phyloP scores from a whole-genome alignment of 1,284 basidiomycete genomes.

The Rhizoctonia solani region DNA sequence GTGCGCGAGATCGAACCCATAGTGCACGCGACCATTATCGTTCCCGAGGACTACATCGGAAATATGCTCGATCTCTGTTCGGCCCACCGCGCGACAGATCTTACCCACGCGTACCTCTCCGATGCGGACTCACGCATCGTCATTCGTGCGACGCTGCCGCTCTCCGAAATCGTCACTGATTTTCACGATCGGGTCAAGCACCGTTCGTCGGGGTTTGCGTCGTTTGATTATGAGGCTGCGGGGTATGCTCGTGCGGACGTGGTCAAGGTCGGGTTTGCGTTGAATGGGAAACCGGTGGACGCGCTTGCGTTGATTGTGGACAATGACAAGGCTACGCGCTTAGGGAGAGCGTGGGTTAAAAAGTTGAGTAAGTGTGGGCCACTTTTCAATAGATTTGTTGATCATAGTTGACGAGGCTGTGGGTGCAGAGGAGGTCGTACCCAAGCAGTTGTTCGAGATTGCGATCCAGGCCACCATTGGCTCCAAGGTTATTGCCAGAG shows the following conservation, averaged over 20 bases:
- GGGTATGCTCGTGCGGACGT: slow-evolving; percentile 81
- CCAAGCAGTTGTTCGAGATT: slow-evolving; percentile 91
- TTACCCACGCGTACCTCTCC: slow-evolving; percentile 73
- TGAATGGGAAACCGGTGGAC: slow-evolving; percentile 87
- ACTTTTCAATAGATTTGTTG: neutral
- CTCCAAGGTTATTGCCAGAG: slow-evolving; percentile 84
- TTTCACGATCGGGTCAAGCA: slow-evolving; percentile 93
- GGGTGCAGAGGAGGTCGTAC: slow-evolving; percentile 83
- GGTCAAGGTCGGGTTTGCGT: slow-evolving; percentile 78
- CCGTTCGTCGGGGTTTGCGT: slow-evolving; percentile 88
- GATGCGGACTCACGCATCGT: slow-evolving; percentile 58
- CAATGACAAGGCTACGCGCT: slow-evolving; percentile 61
- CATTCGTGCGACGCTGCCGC: slow-evolving; percentile 78
- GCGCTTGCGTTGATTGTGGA: slow-evolving; percentile 91
- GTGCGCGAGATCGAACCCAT: slow-evolving; percentile 85
- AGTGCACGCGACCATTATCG: slow-evolving; percentile 87
- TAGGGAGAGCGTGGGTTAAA: slow-evolving; percentile 83
- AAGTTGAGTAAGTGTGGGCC: slow-evolving; percentile 70
- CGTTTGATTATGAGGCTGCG: slow-evolving; percentile 92
- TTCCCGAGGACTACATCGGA: slow-evolving; percentile 89
- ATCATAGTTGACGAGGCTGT: neutral
- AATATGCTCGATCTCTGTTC: slow-evolving; percentile 92
- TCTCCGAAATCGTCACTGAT: slow-evolving; percentile 89
- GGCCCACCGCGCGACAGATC: slow-evolving; percentile 72
- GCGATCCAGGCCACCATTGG: slow-evolving; percentile 89